A percentile compares a stretch with the other conserved stretches of the same genome.
phyloP scores from a whole-genome alignment of 148 eudicot species.

The Salicornia ramosissima region DNA sequence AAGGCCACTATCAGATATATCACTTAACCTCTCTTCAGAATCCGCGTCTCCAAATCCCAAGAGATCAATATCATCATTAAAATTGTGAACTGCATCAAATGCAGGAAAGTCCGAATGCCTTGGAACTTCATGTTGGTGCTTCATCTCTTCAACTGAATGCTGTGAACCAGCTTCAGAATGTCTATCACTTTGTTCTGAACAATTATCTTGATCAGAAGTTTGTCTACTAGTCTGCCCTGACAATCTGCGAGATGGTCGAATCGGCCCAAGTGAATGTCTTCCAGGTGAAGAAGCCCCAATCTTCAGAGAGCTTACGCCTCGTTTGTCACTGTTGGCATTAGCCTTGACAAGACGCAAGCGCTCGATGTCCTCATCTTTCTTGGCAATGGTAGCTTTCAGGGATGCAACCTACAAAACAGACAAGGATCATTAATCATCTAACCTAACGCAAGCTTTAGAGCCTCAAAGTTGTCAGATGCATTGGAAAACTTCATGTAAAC shows the following conservation, averaged over 20 bases:
- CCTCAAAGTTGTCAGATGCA: neutral
- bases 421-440: neutral
- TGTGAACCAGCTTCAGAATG: conserved; percentile 74
- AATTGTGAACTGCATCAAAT: conserved; percentile 35
- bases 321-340: conserved; percentile 41
- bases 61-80: conserved; percentile 61
- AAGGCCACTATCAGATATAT: conserved; percentile 91
- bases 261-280: conserved; percentile 53
- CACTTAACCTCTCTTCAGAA: conserved; percentile 86
- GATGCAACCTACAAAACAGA: conserved; percentile 47
- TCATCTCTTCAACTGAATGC: conserved; percentile 56
- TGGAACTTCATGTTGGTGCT: conserved; percentile 49
- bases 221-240: conserved; percentile 31
- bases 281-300: conserved; percentile 56
- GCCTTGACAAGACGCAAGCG: conserved; percentile 43
- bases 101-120: conserved; percentile 37
- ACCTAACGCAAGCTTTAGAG: conserved; percentile 4
- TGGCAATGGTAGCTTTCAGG: conserved; percentile 59
- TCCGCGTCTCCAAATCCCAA: conserved; percentile 78
- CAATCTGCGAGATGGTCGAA: conserved; percentile 25
- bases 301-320: conserved; percentile 36
- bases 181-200: conserved; percentile 71
- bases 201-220: conserved; percentile 60
- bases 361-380: conserved; percentile 80
- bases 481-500: neutral